Base-by-base conservation (phyloP, 192 early-diverging fungal genomes). In the Rhizoclosmatium sp. region DNA sequence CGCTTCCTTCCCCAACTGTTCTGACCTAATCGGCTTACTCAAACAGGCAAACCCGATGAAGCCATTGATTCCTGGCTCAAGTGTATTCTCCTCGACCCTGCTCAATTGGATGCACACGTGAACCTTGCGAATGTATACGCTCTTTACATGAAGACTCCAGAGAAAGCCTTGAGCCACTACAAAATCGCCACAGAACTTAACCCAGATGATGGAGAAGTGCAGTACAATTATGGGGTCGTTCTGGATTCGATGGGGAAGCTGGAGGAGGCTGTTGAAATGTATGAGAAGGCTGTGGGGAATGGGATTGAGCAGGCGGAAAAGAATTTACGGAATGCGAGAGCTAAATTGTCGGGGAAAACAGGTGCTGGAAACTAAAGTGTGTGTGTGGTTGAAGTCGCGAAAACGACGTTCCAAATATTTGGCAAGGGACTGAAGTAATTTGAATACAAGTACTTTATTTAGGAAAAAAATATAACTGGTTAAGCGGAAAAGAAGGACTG, bases 111-210 rank as follows among this genome's bases (percentile, higher is more conserved):
- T 78, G 92, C 89, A 2, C 91, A 92, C 68, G 91, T 92, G 68
- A 94, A 93, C 75, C 71, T 92, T 48, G 93, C 91, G 5, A 92
- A 92, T 49, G 79, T 87, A 7, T 87, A 90, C 68, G 83, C 85
- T 9, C 48, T 85, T 12, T 80, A 86, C 46, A 74, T 91, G 23
- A 85, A 84, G 47, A 85, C 92, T 58, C 41, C 76, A 7, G 61
- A 77, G 5, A 76, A 64, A 60, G 90, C 92, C 0, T 65, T 93
- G 3, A 68, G 42, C 16, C 88, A 92, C 71, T 84, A 92, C 75
- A 76, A 87, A 66, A 79, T 86, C 23, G 93, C 93, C 1, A 65
- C 87, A 2, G 82, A 83, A 47, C 80, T 94, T 42, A 86, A 85
- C 44, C 92, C 92, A 0, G 60, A 85, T 1, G 93, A 94, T 71